Evolutionary conservation across 2,329 filamentous ascomycete species (phyloP), one percentile per base, ranked within the genome.

Genomic region (Ophiostoma ips): DNA sequence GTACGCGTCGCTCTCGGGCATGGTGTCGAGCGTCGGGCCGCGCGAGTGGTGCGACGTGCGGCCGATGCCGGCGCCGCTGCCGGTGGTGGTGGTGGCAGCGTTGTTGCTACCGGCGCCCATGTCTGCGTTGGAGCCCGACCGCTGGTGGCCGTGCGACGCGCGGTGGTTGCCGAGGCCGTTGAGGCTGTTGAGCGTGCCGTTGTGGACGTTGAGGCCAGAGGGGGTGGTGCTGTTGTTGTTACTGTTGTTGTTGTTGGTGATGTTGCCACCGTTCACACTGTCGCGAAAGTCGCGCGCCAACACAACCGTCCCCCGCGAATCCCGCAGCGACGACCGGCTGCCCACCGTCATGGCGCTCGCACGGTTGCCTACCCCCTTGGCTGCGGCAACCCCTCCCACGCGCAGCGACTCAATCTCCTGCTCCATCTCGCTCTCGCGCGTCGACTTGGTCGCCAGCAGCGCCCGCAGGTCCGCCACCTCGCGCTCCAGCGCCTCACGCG

Each of bases 351-450:
- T 43, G 15, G 40, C 75, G 58, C 76, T 68, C 50, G 73, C 64
- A 55, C 73, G 71, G 50, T 71, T 77, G 50, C 67, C 63, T 33
- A 66, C 58, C 37, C 66, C 75, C 58, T 76, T 68, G 51, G 73
- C n/a, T n/a, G n/a, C n/a, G n/a, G n/a, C n/a, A n/a, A n/a, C n/a
- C n/a, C n/a, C n/a, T n/a, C n/a, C n/a, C n/a, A n/a, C n/a, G n/a
- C n/a, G n/a, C n/a, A n/a, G n/a, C n/a, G n/a, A n/a, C 59, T 87
- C 84, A 8, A 94, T 66, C 63, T 95, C 85, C 18, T 81, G 81
- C 68, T 95, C 87, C 7, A 95, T 73, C 61, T 95, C 87, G 56
- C 89, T 85, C 63, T 95, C 89, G 36, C 83, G 76, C 54, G 66
- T 71, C 16, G 69, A 76, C 66, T 92, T 94, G 58, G 73, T 76